These are phyloP conservation scores for Tetrapisispora nanseiensis DNA, from an alignment of 805 yeast species.

Conservation along the genomic window DNA sequence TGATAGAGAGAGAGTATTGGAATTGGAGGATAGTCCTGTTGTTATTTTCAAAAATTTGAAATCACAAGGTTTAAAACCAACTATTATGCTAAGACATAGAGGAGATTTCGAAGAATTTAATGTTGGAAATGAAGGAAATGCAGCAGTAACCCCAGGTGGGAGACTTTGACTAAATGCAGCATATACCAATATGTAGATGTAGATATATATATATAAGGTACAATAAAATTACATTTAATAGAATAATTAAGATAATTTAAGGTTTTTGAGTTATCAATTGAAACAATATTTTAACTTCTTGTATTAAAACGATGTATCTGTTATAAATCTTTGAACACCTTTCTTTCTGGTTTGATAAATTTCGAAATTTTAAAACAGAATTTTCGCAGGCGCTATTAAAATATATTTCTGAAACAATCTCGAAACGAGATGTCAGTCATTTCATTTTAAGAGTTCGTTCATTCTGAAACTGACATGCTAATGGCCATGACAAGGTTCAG, in stretches of 20 bases:
- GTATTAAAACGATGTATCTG: no score
- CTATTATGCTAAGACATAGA: slow-evolving; percentile 81
- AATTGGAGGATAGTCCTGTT: slow-evolving; percentile 82
- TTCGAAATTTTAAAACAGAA: no score
- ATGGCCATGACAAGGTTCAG: background rate
- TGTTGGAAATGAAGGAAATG: slow-evolving; percentile 9
- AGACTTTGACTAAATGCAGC: slow-evolving; percentile 11
- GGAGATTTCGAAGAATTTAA: slow-evolving; percentile 40
- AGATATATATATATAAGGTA: no score
- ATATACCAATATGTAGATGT: background rate
- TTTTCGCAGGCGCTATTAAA: background rate
- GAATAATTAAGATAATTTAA: background rate
- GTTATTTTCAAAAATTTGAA: slow-evolving; percentile 72
- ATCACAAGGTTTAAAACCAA: slow-evolving; percentile 79
- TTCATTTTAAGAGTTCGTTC: background rate
- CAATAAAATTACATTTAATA: background rate
- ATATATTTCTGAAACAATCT: slow-evolving; percentile 30
- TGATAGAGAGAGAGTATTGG: slow-evolving; percentile 76
- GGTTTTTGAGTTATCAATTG: no score
- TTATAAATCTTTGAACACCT: no score
- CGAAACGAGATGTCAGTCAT: slow-evolving; percentile 38
- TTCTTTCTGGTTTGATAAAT: background rate
- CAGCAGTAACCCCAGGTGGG: slow-evolving; percentile 23
- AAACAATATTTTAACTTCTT: no score
- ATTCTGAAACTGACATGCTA: background rate